Conservation (phyloP, 2,329 filamentous ascomycete species). For the Xylaria sp. region DNA sequence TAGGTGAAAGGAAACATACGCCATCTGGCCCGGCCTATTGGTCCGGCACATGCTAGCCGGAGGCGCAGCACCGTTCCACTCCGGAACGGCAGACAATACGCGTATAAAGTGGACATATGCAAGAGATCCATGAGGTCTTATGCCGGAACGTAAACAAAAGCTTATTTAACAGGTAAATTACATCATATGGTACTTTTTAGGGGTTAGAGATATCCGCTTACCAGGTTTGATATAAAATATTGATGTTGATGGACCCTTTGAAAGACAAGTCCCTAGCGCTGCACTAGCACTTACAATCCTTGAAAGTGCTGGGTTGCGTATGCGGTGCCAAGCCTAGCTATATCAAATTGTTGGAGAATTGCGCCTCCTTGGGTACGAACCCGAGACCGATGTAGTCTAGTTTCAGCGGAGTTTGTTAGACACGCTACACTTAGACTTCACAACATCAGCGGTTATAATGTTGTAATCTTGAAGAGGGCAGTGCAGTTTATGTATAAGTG, state of each 20-base stretch:
- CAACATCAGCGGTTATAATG: conserved; percentile 25
- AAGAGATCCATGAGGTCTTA: background rate
- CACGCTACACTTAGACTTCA: background rate
- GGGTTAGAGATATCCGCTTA: background rate
- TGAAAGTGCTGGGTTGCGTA: conserved; percentile 1
- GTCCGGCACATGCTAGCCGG: background rate
- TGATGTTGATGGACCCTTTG: background rate
- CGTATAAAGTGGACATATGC: background rate
- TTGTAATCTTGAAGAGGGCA: conserved; percentile 19
- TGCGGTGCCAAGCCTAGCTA: conserved; percentile 20
- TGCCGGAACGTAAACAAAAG: background rate
- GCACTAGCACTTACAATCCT: conserved; percentile 3
- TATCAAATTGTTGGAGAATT: conserved; percentile 24
- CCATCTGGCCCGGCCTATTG: background rate
- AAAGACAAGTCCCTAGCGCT: background rate
- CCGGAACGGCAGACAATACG: background rate
- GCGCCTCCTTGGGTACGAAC: conserved; percentile 26
- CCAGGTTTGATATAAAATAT: background rate
- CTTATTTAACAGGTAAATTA: background rate
- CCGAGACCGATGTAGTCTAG: conserved; percentile 20
- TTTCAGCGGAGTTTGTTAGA: background rate
- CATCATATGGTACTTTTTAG: background rate
- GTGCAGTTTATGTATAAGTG: background rate
- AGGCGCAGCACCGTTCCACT: background rate
- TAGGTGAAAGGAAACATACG: background rate